Evolutionary conservation across 169 alveolate species (phyloP), one percentile per base, ranked within the genome.

Genomic region (Fabrea salina): DNA sequence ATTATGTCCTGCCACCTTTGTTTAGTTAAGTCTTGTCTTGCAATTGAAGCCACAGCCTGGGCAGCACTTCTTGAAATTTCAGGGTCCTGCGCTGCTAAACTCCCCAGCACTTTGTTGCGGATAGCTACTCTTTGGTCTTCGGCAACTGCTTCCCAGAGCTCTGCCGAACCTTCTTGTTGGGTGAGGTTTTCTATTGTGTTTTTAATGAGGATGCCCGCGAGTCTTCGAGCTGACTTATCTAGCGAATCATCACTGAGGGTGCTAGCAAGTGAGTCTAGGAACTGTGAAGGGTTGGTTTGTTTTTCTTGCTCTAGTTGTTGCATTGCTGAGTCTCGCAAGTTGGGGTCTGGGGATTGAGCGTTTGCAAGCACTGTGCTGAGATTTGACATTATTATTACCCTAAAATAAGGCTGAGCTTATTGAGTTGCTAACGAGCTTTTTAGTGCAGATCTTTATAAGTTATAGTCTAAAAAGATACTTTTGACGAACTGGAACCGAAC

Each of bases 391-490:
- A 16, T 61, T 56, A 56, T 25, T 22, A 25, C 30, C n/a, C 67
- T 25, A 13, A 16, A 35, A 1, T 56, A 22, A 11, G 53, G 53
- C 53, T 13, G 16, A 44, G 8, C 53, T 11, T 44, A 44, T n/a
- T n/a, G n/a, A n/a, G n/a, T n/a, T n/a, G n/a, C n/a, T n/a, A n/a
- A n/a, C n/a, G n/a, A n/a, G n/a, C n/a, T n/a, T n/a, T n/a, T n/a
- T n/a, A n/a, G n/a, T n/a, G n/a, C n/a, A n/a, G n/a, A n/a, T n/a
- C n/a, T n/a, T 35, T 61, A 61, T 30, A 61, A 35, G 13, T 37
- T 37, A 61, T 61, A 35, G 39, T 61, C 74, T 61, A 61, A 61
- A 61, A 61, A 61, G 32, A 61, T 27, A n/a, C 39, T 61, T 37
- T 51, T 61, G 25, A 35, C 49, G 13, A 61, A 35, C 16, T 27